Conservation (phyloP, 2,329 filamentous ascomycete genomes). For the Septoria petroselini region DNA sequence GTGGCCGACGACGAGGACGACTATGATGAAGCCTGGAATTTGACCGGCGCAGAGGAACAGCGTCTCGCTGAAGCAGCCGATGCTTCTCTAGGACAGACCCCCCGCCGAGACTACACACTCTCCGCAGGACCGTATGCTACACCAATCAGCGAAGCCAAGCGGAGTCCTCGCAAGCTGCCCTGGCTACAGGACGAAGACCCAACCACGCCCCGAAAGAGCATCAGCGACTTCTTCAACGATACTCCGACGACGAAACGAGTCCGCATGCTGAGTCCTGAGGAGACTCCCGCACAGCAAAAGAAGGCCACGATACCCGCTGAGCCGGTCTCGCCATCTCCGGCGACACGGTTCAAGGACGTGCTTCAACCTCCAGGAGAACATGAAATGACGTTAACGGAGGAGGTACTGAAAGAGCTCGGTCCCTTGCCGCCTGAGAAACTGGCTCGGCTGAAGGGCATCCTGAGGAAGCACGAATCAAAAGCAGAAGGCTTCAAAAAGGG, state of each 20-base stretch:
- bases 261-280: too few species aligned
- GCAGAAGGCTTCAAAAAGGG: slow-evolving; percentile 62
- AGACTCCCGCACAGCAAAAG: slow-evolving; percentile 4
- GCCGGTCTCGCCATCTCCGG: slow-evolving; percentile 24
- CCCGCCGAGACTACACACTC: slow-evolving; percentile 41
- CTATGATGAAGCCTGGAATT: slow-evolving; percentile 37
- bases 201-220: slow-evolving; percentile 30
- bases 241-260: slow-evolving; percentile 23
- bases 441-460: slow-evolving; percentile 43
- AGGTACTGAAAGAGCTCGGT: slow-evolving; percentile 27
- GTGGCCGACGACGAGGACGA: slow-evolving; percentile 24
- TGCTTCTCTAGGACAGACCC: slow-evolving; percentile 37
- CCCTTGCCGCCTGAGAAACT: slow-evolving; percentile 30
- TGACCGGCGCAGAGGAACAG: slow-evolving; percentile 37
- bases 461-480: slow-evolving; percentile 57
- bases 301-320: slow-evolving; percentile 2
- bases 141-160: slow-evolving; percentile 34
- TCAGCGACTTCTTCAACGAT: slow-evolving; percentile 29
- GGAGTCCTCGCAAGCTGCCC: slow-evolving; percentile 38
- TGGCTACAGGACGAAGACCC: slow-evolving; percentile 39
- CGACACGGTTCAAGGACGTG: slow-evolving; percentile 29
- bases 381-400: slow-evolving; percentile 26
- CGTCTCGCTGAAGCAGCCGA: slow-evolving; percentile 34
- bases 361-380: slow-evolving; percentile 30
- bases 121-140: slow-evolving; percentile 39